Evolutionary conservation across 2,329 filamentous ascomycete species (phyloP), one percentile per base, ranked within the genome.

Genomic region (Colletotrichum theobromicola): DNA sequence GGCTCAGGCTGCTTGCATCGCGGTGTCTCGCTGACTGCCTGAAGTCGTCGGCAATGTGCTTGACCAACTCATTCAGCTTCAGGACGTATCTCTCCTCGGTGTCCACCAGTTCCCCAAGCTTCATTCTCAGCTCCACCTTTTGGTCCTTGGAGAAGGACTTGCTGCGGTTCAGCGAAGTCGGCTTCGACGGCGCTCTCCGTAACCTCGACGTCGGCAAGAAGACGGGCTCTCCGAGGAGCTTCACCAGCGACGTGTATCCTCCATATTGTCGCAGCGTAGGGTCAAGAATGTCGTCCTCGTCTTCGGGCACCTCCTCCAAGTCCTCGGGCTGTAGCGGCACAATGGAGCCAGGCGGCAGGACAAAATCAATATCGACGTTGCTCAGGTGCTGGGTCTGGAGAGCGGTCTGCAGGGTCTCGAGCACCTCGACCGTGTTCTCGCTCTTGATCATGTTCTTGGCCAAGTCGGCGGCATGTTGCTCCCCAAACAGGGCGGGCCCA

Each of bases 31-130:
- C 93, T 76, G 92, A 93, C 65, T 93, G 87, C 35, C 94, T 92
- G 79, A 97, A 96, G 76, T 97, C 94, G 69, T 92, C 91, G 30
- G 95, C 95, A 34, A 98, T 92, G 74, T 93, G 91, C 76, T 94
- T 92, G 55, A 98, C 94, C 75, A 99, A 85, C 77, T 97, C 94
- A 76, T 94, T 91, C 71, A 99, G 85, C 83, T 98, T 98, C 79
- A 90, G 89, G 55, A 99, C 95, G 83, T 98, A 99, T 82, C 95
- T 93, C 81, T 97, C 95, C 83, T 99, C 97, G 0, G 97, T 99
- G 79, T 98, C 94, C 37, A 98, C 91, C 74, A 98, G 86, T 83
- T 99, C 97, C 74, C 91, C 93, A 88, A 99, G 93, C 83, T 98
- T 96, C 83, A 96, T 93, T 53, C 96, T 92, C 77, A 98, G 86